Evolutionary conservation across 192 early-diverging fungal species (phyloP).

Genomic region (Thamnidium elegans): DNA sequence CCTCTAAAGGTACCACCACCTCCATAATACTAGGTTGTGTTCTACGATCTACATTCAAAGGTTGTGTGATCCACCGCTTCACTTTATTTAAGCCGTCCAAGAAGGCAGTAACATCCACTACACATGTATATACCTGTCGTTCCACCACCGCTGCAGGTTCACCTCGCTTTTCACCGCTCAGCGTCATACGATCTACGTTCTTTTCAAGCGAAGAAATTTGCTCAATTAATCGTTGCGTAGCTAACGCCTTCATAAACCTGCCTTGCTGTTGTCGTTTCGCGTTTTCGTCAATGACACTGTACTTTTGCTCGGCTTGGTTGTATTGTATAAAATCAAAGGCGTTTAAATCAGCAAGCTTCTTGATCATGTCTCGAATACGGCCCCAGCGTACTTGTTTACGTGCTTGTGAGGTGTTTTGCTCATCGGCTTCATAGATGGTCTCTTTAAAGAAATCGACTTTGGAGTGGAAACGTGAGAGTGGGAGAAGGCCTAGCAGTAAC

Average conservation of each 20-base stretch:
- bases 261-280: constrained; percentile 42
- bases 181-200: constrained; percentile 31
- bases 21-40: constrained; percentile 27
- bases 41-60: constrained; percentile 22
- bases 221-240: constrained; percentile 37
- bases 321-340: constrained; percentile 41
- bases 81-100: constrained; percentile 45
- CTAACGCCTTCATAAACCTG: constrained; percentile 42
- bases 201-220: constrained; percentile 42
- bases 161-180: neutral
- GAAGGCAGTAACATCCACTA: constrained; percentile 49
- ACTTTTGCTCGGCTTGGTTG: constrained; percentile 32
- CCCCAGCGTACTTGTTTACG: constrained; percentile 37
- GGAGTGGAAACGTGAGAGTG: constrained; percentile 30
- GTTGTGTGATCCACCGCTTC: constrained; percentile 44
- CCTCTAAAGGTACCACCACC: constrained; percentile 54
- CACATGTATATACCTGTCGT: constrained; percentile 17
- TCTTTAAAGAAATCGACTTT: constrained; percentile 37
- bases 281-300: constrained; percentile 40
- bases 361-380: constrained; percentile 27
- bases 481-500: constrained; percentile 35
- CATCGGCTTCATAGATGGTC: constrained; percentile 7
- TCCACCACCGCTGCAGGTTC: neutral
- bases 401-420: constrained; percentile 11
- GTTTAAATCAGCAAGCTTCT: constrained; percentile 31